Conservation (phyloP, 176 grass and related monocot species). For the Carex scoparia region DNA sequence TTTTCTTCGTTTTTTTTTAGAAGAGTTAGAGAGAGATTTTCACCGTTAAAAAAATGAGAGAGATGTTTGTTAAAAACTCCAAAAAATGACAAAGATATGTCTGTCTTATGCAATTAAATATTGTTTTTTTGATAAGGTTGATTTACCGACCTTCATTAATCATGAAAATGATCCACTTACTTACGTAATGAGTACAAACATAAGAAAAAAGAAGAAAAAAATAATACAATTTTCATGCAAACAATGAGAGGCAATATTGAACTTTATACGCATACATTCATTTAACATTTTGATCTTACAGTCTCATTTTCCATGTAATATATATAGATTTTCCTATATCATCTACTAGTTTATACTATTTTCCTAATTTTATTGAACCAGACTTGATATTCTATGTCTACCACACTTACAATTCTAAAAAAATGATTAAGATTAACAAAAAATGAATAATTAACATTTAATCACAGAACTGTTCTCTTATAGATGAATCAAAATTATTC, state of each 20-base stretch:
- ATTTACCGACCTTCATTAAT: not conserved
- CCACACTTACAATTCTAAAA: not conserved
- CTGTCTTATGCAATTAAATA: not conserved
- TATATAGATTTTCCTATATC: not conserved
- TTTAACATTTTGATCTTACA: not conserved
- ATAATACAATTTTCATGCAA: not conserved
- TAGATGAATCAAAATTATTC: not conserved
- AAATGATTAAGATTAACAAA: not conserved
- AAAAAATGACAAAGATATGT: not conserved
- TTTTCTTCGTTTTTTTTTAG: not conserved
- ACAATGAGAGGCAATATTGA: not conserved
- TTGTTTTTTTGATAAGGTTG: not conserved
- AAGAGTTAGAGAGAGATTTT: not conserved
- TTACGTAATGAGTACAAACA: not conserved
- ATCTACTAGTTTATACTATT: not conserved
- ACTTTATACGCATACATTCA: not conserved
- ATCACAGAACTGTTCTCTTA: not conserved
- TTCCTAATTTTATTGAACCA: not conserved
- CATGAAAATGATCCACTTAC: not conserved
- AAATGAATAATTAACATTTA: not conserved
- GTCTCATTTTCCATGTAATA: not conserved
- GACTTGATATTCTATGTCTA: not conserved
- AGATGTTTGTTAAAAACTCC: not conserved
- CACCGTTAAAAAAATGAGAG: not conserved
- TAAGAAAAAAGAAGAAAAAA: not conserved